phyloP scores from a whole-genome alignment of 2,329 filamentous ascomycete species.

The Penicillium oxalicum region DNA sequence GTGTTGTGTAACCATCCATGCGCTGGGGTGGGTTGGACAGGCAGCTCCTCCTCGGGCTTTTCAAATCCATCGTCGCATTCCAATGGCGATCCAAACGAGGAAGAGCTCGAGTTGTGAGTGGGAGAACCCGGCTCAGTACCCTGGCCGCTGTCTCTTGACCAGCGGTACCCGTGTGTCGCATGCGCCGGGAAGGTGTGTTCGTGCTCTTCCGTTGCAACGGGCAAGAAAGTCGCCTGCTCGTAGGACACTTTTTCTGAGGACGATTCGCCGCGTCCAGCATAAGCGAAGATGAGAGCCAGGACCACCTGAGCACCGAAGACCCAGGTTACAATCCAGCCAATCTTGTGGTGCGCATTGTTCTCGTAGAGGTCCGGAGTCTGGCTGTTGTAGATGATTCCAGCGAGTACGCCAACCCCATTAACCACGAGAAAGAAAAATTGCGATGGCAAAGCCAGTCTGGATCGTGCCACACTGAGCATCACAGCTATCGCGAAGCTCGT shows the following conservation, averaged over 20 bases:
- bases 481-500: constrained; percentile 51
- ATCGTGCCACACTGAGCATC: constrained; percentile 78
- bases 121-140: constrained; percentile 67
- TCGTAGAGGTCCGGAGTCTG: constrained; percentile 80
- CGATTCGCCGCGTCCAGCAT: constrained; percentile 46
- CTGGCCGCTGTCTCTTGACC: constrained; percentile 67
- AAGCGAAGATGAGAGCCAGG: constrained; percentile 59
- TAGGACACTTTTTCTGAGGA: constrained; percentile 27
- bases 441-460: constrained; percentile 61
- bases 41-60: constrained; percentile 40
- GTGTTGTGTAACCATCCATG: constrained; percentile 42
- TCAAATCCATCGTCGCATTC: constrained; percentile 46
- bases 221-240: constrained; percentile 57
- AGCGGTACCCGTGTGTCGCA: constrained; percentile 45
- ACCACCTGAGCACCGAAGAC: constrained; percentile 64
- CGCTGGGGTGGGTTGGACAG: constrained; percentile 33
- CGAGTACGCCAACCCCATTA: constrained; percentile 59
- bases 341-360: constrained; percentile 79
- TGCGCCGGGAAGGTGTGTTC: constrained; percentile 40
- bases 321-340: constrained; percentile 78
- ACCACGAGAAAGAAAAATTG: constrained; percentile 63
- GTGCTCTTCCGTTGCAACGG: constrained; percentile 53
- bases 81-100: constrained; percentile 46
- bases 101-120: constrained; percentile 60
- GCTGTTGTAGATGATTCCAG: constrained; percentile 68